phyloP scores from a whole-genome alignment of 23 red algal genomes.

The Chondrus crispus region DNA sequence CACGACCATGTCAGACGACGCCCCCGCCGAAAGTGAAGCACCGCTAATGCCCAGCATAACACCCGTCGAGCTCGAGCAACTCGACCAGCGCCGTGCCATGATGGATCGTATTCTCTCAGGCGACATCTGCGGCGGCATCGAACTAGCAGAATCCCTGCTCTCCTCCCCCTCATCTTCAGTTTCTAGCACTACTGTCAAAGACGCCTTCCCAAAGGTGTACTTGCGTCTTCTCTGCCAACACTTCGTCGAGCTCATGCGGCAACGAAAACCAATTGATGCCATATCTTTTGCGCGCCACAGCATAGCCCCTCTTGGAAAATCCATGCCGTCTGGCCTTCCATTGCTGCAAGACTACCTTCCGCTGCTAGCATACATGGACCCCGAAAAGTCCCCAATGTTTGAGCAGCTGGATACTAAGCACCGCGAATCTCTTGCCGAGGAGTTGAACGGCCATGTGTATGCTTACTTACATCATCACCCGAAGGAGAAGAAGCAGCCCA shows the following conservation, averaged over 20 bases:
- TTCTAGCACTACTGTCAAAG: not conserved
- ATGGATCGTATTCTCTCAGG: not conserved
- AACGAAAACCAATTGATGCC: not conserved
- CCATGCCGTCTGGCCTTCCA: not conserved
- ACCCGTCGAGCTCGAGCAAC: not conserved
- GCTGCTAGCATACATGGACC: constrained; percentile 31
- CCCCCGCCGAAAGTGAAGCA: not conserved
- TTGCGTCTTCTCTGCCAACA: constrained; percentile 39
- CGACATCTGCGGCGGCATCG: not conserved
- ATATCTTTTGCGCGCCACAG: constrained; percentile 16
- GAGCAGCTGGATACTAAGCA: constrained; percentile 22
- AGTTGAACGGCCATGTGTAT: constrained; percentile 4
- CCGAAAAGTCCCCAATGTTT: constrained; percentile 27
- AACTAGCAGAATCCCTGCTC: not conserved
- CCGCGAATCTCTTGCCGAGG: constrained; percentile 9
- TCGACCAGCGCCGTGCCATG: not conserved
- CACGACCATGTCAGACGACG: not conserved
- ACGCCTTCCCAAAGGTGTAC: not conserved
- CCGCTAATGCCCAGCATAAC: not conserved
- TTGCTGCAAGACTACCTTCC: constrained; percentile 18
- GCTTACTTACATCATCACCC: too few relatives aligned
- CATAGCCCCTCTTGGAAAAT: not conserved
- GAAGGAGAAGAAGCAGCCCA: not conserved
- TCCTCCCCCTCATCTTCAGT: too few relatives aligned
- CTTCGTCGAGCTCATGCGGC: constrained; percentile 27